phyloP scores from a whole-genome alignment of 2,329 filamentous ascomycete genomes.

The Fusarium annulatum region DNA sequence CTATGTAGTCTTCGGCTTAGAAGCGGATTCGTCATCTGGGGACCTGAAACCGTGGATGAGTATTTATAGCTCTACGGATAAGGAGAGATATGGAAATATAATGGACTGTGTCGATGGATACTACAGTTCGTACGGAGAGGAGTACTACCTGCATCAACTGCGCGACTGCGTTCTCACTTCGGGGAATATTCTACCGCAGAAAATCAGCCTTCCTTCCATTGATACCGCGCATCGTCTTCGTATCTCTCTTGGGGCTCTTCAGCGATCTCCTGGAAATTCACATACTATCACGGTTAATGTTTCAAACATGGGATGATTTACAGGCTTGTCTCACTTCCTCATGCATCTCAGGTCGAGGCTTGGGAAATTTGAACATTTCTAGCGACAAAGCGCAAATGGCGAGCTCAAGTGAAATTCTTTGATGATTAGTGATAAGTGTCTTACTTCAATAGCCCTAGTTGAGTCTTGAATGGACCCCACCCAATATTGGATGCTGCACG shows the following conservation, averaged over 20 bases:
- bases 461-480: background rate
- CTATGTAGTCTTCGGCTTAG: background rate
- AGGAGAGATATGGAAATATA: accelerated
- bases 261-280: background rate
- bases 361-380: accelerated
- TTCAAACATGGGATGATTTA: background rate
- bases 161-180: background rate
- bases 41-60: background rate
- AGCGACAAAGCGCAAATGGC: background rate
- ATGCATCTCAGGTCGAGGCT: background rate
- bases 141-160: background rate
- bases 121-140: background rate
- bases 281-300: background rate
- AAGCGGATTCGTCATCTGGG: accelerated
- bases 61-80: background rate
- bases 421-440: accelerated
- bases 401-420: accelerated
- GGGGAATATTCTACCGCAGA: background rate
- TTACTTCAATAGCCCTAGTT: accelerated
- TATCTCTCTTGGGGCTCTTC: background rate
- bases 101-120: background rate
- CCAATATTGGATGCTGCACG: background rate
- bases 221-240: background rate
- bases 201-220: background rate
- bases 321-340: accelerated